Percentiles rank a stretch among this genome's conserved stretches.
These are phyloP conservation scores for Knufia petricola DNA, from an alignment of 2,329 filamentous ascomycete genomes.

Conservation along the genomic window DNA sequence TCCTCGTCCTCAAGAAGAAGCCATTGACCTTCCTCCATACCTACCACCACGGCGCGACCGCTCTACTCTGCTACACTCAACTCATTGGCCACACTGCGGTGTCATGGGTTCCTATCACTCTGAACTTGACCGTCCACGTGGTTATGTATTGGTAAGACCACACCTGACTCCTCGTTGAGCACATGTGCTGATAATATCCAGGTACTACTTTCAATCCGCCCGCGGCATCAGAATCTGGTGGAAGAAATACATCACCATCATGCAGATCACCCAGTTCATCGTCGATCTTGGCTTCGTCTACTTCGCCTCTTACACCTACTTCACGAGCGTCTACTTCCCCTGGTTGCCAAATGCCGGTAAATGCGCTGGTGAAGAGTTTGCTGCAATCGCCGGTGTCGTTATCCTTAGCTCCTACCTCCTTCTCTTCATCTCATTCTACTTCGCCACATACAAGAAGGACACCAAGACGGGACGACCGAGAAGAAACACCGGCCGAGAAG, in stretches of 20 bases:
- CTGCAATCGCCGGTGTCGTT: constrained; percentile 80
- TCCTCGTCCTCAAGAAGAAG: constrained; percentile 99
- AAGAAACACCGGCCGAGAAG: constrained; percentile 65
- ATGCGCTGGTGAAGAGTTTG: constrained; percentile 94
- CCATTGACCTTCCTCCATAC: constrained; percentile 97
- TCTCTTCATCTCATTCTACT: constrained; percentile 98
- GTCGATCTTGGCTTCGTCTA: constrained; percentile 97
- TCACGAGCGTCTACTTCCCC: constrained; percentile 80
- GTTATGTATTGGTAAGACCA: constrained; percentile 92
- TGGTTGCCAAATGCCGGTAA: constrained; percentile 73
- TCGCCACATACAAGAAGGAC: constrained; percentile 82
- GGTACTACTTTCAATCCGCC: constrained; percentile 99
- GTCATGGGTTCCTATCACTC: constrained; percentile 85
- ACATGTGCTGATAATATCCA: constrained; percentile 74
- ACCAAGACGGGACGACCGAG: constrained; percentile 34
- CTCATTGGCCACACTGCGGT: constrained; percentile 86
- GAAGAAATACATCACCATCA: constrained; percentile 98
- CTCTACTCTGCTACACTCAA: constrained; percentile 95
- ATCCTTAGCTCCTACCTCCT: constrained; percentile 92
- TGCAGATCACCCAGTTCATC: constrained; percentile 95
- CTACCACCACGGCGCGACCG: constrained; percentile 96
- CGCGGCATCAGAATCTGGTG: constrained; percentile 95
- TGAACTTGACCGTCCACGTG: constrained; percentile 90
- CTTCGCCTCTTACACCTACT: constrained; percentile 99
- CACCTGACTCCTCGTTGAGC: no score